Percentiles rank a stretch among this genome's conserved stretches.
Evolutionary conservation across 352 stramenopile species (phyloP).

Genomic region (Sclerospora graminicola): DNA sequence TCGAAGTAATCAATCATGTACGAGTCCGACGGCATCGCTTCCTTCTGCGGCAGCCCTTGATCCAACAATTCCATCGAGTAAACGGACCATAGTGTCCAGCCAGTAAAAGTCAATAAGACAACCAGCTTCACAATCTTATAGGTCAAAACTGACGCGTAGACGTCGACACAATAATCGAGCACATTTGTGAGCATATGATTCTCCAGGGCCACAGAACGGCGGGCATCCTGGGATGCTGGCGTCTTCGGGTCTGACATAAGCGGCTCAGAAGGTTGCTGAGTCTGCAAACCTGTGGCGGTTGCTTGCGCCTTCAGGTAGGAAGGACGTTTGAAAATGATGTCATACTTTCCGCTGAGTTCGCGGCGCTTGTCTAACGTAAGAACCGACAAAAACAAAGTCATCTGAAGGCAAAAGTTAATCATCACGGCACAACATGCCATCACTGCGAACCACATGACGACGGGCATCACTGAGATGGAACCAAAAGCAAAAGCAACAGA

Average conservation of each 20-base stretch:
- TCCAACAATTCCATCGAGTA: constrained; percentile 41
- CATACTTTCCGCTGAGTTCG: constrained; percentile 39
- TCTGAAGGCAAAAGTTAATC: constrained; percentile 53
- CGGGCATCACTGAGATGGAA: constrained; percentile 50
- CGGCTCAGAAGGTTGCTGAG: constrained; percentile 11
- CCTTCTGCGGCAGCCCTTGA: constrained; percentile 42
- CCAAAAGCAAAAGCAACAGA: constrained; percentile 46
- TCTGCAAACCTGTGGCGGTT: constrained; percentile 7
- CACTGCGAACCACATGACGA: constrained; percentile 56
- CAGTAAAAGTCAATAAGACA: constrained; percentile 37
- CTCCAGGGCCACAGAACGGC: constrained; percentile 6
- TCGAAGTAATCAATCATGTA: constrained; percentile 68
- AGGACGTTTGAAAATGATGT: constrained; percentile 34
- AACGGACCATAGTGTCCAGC: constrained; percentile 38
- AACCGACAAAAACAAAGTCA: constrained; percentile 52
- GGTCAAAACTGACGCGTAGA: constrained; percentile 37
- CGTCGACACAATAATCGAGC: constrained; percentile 33
- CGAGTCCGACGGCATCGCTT: constrained; percentile 53
- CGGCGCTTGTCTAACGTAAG: constrained; percentile 54
- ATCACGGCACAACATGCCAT: constrained; percentile 43
- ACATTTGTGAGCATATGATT: constrained; percentile 14
- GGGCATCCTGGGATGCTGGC: constrained; percentile 8
- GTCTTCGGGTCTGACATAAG: constrained; percentile 26
- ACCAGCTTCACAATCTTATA: constrained; percentile 39
- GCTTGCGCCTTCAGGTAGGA: constrained; percentile 9